Percentiles rank a stretch among this genome's conserved stretches.
Evolutionary conservation across 257 asterid species (phyloP).

Genomic region (Jacaranda mimosifolia): DNA sequence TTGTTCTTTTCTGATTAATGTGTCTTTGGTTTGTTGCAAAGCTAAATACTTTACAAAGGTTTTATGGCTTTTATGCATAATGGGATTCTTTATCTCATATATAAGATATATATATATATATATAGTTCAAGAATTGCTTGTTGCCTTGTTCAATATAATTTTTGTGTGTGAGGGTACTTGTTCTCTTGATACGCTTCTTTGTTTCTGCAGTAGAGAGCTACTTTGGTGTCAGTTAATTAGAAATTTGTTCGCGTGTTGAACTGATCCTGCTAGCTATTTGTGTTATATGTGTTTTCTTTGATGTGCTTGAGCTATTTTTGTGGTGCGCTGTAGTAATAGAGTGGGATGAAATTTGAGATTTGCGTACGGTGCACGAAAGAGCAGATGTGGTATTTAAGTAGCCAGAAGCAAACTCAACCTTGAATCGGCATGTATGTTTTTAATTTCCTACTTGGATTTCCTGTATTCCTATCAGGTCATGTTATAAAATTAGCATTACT

Average conservation of each 20-base stretch:
- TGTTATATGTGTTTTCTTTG: constrained; percentile 15
- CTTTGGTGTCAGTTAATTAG: constrained; percentile 20
- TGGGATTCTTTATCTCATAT: too few relatives aligned
- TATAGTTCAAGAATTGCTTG: too few relatives aligned
- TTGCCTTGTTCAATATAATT: too few relatives aligned
- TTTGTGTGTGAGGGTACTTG: too few relatives aligned
- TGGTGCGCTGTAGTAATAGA: constrained; percentile 8
- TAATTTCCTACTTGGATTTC: background rate
- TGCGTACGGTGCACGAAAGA: constrained; percentile 68
- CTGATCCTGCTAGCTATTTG: constrained; percentile 18
- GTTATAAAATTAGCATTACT: constrained; percentile 5
- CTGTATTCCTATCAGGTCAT: constrained; percentile 12
- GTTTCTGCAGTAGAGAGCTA: constrained; percentile 10
- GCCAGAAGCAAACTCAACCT: constrained; percentile 69
- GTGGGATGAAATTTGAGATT: constrained; percentile 26
- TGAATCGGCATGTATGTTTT: constrained; percentile 71
- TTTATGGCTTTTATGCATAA: background rate
- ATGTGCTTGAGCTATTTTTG: too few relatives aligned
- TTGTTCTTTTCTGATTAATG: background rate
- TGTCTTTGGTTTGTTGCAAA: constrained; percentile 11
- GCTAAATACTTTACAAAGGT: background rate
- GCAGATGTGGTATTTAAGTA: constrained; percentile 80
- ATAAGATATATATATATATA: too few relatives aligned
- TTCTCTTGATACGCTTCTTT: too few relatives aligned
- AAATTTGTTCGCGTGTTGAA: background rate